Evolutionary conservation across 2,329 filamentous ascomycete species (phyloP).

Genomic region (Nakataea oryzae): DNA sequence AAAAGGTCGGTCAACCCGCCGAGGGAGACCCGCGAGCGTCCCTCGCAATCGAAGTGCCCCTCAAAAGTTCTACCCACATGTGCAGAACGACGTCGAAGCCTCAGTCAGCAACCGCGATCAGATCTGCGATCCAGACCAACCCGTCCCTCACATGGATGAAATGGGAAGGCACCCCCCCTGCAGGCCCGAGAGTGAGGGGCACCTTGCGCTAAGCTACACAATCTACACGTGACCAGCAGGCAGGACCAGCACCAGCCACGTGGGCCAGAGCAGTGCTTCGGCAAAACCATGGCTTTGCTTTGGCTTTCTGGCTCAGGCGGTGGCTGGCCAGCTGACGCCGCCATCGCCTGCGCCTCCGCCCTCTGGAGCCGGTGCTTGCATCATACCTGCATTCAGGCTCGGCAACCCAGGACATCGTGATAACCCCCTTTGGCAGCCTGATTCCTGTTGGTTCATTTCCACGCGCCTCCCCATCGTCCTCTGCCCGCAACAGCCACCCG

Average conservation of each 20-base stretch:
- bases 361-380: background rate
- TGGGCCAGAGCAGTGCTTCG: no score
- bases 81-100: background rate
- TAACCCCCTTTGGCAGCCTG: background rate
- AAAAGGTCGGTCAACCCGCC: background rate
- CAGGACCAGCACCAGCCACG: background rate
- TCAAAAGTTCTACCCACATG: background rate
- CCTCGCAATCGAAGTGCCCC: background rate
- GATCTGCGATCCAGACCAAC: no score
- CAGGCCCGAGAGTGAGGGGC: background rate
- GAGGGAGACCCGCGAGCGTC: background rate
- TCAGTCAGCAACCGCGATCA: no score
- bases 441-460: background rate
- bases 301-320: no score
- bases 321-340: background rate
- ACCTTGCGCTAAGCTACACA: background rate
- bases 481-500: background rate
- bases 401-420: background rate
- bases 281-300: background rate
- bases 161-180: background rate
- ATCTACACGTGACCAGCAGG: background rate
- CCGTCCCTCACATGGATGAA: background rate
- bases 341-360: background rate
- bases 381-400: background rate
- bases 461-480: background rate